A percentile compares a stretch with the other conserved stretches of the same genome.
Conservation (phyloP, 495 filamentous ascomycete species). For the Neurospora sp. region DNA sequence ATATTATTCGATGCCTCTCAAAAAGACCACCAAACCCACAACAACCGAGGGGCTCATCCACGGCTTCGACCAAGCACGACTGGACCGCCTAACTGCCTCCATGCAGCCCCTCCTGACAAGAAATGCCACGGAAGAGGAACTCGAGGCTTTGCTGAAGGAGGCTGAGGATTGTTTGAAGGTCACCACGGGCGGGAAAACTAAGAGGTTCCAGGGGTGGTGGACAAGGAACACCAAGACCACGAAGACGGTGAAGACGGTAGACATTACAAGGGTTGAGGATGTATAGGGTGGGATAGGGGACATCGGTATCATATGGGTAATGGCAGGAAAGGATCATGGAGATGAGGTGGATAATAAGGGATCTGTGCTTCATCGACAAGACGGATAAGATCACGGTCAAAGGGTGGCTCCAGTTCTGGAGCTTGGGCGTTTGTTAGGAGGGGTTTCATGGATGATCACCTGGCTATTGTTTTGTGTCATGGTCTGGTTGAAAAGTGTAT, state of each 20-base stretch:
- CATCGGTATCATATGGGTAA: neutral
- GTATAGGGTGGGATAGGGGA: neutral
- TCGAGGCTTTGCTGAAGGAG: neutral
- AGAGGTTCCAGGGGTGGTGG: neutral
- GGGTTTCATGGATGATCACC: neutral
- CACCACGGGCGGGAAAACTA: neutral
- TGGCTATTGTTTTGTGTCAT: neutral
- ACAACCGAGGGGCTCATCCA: neutral
- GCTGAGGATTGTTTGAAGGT: neutral
- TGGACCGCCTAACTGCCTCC: conserved; percentile 1
- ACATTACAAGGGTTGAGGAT: neutral
- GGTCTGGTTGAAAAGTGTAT: neutral
- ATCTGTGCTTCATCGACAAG: neutral
- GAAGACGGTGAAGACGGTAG: neutral
- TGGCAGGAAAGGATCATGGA: neutral
- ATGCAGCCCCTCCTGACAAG: conserved; percentile 4
- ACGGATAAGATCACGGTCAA: neutral
- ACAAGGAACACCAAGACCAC: neutral
- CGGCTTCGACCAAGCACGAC: neutral
- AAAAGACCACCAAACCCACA: neutral
- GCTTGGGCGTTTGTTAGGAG: neutral
- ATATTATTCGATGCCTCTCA: neutral
- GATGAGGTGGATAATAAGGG: neutral
- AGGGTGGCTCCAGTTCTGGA: neutral
- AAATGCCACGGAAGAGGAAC: conserved; percentile 1